phyloP scores from a whole-genome alignment of 129 eudicot species.

The Gnaphalium uliginosum region DNA sequence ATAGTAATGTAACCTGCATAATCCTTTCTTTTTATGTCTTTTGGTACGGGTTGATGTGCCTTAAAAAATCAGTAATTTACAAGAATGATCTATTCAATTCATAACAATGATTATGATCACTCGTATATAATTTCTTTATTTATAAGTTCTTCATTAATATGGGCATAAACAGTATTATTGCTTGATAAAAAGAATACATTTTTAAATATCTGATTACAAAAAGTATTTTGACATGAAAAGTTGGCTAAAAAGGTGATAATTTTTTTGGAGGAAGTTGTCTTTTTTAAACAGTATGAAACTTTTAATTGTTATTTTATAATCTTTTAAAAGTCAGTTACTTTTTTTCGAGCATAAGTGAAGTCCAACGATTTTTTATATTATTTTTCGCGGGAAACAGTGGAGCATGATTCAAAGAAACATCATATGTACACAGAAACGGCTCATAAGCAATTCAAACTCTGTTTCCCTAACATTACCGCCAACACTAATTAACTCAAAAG shows the following conservation, averaged over 20 bases:
- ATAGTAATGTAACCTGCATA: constrained; percentile 25
- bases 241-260: too few relatives aligned
- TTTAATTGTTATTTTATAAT: too few relatives aligned
- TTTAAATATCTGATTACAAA: not conserved
- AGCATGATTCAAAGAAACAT: constrained; percentile 42
- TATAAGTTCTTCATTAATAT: not conserved
- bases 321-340: not conserved
- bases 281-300: too few relatives aligned
- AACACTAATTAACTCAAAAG: constrained; percentile 12
- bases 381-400: not conserved
- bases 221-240: too few relatives aligned
- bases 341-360: not conserved
- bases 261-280: too few relatives aligned
- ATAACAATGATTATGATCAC: not conserved
- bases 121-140: too few relatives aligned
- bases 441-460: constrained; percentile 13
- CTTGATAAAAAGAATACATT: constrained; percentile 6
- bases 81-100: not conserved
- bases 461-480: constrained; percentile 29
- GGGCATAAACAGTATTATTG: not conserved
- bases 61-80: not conserved
- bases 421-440: constrained; percentile 17
- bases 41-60: constrained; percentile 2
- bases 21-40: not conserved
- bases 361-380: too few relatives aligned